Conservation (phyloP, 2,329 filamentous ascomycete genomes). For the Arthrobotrys iridis region DNA sequence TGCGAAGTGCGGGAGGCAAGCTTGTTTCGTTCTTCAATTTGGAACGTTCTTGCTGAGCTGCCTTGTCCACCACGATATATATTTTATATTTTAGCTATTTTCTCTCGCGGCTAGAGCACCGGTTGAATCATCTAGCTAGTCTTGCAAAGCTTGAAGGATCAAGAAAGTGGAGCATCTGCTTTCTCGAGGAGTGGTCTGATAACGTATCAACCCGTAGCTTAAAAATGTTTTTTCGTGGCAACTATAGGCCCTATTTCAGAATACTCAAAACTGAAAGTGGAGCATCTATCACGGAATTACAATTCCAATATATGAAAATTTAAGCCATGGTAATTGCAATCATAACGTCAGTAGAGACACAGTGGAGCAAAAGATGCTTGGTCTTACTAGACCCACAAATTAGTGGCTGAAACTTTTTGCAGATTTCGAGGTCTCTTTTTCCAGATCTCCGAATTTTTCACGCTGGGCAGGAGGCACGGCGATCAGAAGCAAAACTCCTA, state of each 20-base stretch:
- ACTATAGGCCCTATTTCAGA: not conserved
- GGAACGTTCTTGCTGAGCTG: not conserved
- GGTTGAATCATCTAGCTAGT: not conserved
- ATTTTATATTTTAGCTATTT: not conserved
- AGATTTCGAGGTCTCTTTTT: conserved; percentile 1
- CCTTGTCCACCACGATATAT: conserved; percentile 7
- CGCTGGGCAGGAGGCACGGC: not conserved
- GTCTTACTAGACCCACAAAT: not conserved
- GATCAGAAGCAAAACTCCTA: conserved; percentile 6
- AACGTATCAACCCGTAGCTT: not conserved
- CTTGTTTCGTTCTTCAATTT: conserved; percentile 5
- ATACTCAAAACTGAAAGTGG: not conserved
- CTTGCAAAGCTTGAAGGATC: conserved; percentile 1
- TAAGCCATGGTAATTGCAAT: conserved; percentile 3
- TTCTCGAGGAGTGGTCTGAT: not conserved
- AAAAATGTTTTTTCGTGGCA: not conserved
- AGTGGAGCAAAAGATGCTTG: conserved; percentile 6
- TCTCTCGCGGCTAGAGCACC: not conserved
- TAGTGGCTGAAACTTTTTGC: conserved; percentile 5
- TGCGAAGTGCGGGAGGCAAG: conserved; percentile 31
- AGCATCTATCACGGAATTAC: not conserved
- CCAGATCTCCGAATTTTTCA: conserved; percentile 9
- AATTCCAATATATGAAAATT: conserved; percentile 1
- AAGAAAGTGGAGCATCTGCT: not conserved
- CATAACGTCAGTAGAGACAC: conserved; percentile 9